phyloP scores from a whole-genome alignment of 1,284 basidiomycete genomes.

The Tausonia pullulans region DNA sequence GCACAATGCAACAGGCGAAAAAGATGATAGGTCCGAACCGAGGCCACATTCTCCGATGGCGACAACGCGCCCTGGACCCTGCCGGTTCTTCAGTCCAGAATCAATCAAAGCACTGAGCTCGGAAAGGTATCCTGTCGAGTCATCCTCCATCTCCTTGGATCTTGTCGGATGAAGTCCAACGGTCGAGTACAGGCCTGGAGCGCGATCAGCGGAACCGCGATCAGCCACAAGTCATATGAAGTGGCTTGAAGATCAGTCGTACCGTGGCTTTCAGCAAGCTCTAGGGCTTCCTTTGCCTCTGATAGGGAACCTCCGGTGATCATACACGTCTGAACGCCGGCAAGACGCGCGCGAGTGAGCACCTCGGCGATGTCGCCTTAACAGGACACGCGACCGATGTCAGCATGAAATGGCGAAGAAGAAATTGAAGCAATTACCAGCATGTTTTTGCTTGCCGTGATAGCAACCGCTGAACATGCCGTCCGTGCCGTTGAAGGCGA shows the following conservation, averaged over 20 bases:
- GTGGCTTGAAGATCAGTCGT: constrained; percentile 18
- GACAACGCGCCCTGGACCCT: constrained; percentile 50
- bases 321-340: constrained; percentile 65
- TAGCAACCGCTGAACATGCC: constrained; percentile 39
- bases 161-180: constrained; percentile 80
- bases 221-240: neutral
- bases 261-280: constrained; percentile 52
- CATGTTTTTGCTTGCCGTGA: constrained; percentile 37
- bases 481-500: constrained; percentile 42
- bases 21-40: constrained; percentile 37
- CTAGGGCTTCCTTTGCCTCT: constrained; percentile 54
- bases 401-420: neutral
- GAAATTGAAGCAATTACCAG: constrained; percentile 13
- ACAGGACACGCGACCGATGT: neutral
- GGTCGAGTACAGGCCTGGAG: constrained; percentile 58
- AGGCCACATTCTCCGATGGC: constrained; percentile 80
- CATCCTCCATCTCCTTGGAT: constrained; percentile 58
- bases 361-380: constrained; percentile 57
- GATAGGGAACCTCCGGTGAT: constrained; percentile 65
- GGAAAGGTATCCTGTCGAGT: constrained; percentile 50
- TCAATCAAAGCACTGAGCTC: constrained; percentile 50
- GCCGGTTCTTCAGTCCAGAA: constrained; percentile 38
- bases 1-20: neutral
- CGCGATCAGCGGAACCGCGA: neutral
- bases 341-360: constrained; percentile 47